A percentile compares a stretch with the other conserved stretches of the same genome.
These are phyloP conservation scores for Rhypophila decipiens DNA, from an alignment of 495 filamentous ascomycete genomes.

Conservation along the genomic window DNA sequence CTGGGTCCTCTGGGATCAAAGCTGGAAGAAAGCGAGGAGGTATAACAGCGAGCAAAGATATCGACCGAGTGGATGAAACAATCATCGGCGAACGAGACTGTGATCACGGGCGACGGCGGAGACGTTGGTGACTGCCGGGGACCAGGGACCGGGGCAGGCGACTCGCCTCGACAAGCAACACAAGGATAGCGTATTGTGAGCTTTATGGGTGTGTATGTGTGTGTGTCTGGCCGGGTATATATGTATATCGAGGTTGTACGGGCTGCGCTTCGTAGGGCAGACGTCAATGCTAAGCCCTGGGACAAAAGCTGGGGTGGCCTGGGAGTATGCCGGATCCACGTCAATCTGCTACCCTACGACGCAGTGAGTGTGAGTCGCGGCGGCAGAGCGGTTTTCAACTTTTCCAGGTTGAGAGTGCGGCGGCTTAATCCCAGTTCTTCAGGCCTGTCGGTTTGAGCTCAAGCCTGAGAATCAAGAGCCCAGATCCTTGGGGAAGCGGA, in stretches of 20 bases:
- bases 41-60: background rate
- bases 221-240: background rate
- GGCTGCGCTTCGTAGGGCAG: background rate
- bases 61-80: conserved; percentile 7
- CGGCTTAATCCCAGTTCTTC: background rate
- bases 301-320: conserved; percentile 11
- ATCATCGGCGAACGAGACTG: conserved; percentile 11
- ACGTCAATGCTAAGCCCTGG: conserved; percentile 11
- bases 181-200: too few relatives aligned
- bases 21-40: conserved; percentile 9
- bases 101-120: conserved; percentile 12
- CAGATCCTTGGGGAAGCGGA: too few relatives aligned
- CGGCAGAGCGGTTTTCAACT: conserved; percentile 8
- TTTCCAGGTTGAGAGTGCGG: background rate
- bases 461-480: too few relatives aligned
- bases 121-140: background rate
- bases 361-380: background rate
- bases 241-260: background rate
- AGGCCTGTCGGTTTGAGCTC: conserved; percentile 1
- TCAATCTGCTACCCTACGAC: background rate
- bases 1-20: conserved; percentile 9
- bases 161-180: background rate
- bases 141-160: background rate
- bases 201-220: background rate
- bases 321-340: background rate